Percentiles rank a stretch among this genome's conserved stretches.
Evolutionary conservation across 306 rosid species (phyloP).

Genomic region (Citrullus amarus): DNA sequence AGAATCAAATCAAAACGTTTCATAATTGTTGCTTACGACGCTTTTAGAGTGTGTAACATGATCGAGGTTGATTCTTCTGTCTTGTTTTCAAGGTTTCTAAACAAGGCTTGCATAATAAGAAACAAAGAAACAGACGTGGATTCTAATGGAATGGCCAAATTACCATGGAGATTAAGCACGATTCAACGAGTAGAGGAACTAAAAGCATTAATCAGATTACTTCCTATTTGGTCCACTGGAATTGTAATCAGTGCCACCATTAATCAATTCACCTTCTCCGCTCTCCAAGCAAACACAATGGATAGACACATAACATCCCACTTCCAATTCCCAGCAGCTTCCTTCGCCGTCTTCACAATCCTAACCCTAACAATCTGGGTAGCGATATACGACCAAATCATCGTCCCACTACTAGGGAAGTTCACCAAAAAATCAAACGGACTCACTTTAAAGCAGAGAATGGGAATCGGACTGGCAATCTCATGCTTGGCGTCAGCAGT

Average conservation of each 20-base stretch:
- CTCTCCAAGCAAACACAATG: conserved; percentile 57
- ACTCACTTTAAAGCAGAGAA: conserved; percentile 28
- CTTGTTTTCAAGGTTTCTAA: conserved; percentile 37
- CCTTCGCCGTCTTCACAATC: conserved; percentile 30
- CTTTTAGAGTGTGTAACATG: background rate
- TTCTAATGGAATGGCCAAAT: conserved; percentile 31
- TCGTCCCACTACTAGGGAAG: conserved; percentile 36
- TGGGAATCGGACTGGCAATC: conserved; percentile 44
- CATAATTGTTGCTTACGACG: background rate
- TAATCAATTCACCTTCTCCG: conserved; percentile 28
- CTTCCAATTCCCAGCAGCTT: conserved; percentile 40
- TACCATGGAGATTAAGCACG: conserved; percentile 56
- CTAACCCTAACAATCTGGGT: conserved; percentile 50
- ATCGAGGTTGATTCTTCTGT: background rate
- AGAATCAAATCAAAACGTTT: background rate
- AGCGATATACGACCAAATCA: conserved; percentile 30
- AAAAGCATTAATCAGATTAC: conserved; percentile 49
- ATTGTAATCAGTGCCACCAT: conserved; percentile 22
- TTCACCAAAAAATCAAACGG: conserved; percentile 21
- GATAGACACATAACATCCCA: conserved; percentile 24
- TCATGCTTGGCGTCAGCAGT: conserved; percentile 30
- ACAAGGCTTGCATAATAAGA: conserved; percentile 65
- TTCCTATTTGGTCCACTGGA: conserved; percentile 71
- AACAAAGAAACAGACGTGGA: conserved; percentile 33
- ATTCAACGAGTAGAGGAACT: conserved; percentile 73